Base-by-base conservation (phyloP, 805 yeast species). In the Tetrapisispora phaffii region DNA sequence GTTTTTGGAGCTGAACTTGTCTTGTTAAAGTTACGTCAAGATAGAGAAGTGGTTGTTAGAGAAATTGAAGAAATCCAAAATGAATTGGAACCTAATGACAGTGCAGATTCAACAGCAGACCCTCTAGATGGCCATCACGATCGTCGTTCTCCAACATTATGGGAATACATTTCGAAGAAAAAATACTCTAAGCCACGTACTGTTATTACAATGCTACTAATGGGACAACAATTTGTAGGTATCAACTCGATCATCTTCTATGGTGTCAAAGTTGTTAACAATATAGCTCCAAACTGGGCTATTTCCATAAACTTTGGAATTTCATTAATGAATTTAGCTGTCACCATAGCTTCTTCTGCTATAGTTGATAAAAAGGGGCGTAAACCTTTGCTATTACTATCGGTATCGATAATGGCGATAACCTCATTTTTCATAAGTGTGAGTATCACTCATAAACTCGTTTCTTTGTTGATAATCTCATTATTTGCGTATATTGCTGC, bases 191-290 rank as follows among this genome's bases (percentile, higher is more conserved):
- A 75, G 43, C 79, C 93, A 4, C 70, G 80, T 40, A 55, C 74
- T 17, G 82, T 80, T 0, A 84, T 88, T 9, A 77, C 88, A 0
- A 77, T 82, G 2, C 73, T 87, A 16, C 75, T 89, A 71, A 67
- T 81, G 19, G 82, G 89, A 16, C 98, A 93, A 67, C 98, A 93
- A 62, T 77, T 90, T 47, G 80, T 87, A 54, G 98, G 98, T 29
- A 85, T 93, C 59, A 93, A 93, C 62, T 79, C 96, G 1, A 87
- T 93, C 48, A 79, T 93, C 19, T 86, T 90, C 60, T 93, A 90
- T 62, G 98, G 98, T 4, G 96, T 90, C 5, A 77, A 85, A 13
- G 84, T 90, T 1, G 69, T 93, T 42, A 71, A 80, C n/a, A 68
- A 76, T 7, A 67, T 84, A 4, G 73, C 87, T 50, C 96, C 97